Evolutionary conservation across 2,329 filamentous ascomycete genomes (phyloP), one percentile per base, ranked within the genome.

Genomic region (Kalaharituber pfeilii): DNA sequence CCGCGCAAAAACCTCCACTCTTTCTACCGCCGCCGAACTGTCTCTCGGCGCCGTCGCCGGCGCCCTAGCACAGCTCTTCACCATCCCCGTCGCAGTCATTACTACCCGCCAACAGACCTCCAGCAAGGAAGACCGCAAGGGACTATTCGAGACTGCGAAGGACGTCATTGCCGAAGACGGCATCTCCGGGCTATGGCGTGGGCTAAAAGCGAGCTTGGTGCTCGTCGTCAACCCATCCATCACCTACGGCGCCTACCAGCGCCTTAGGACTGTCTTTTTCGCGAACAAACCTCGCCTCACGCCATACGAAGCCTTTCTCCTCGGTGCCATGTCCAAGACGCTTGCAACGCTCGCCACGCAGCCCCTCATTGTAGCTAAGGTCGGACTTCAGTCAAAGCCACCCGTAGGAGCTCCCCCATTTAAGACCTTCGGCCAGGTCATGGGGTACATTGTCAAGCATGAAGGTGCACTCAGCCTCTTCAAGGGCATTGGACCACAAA

Each of bases 91-190:
- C 13, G 83, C 91, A 1, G 91, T 98, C 15, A 80, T 98, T 51
- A 98, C 91, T 6, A 96, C 91, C 26, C 78, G 91, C 52, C 91
- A 98, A 69, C 91, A 98, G 69, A 98, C 91, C 20, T 87, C 94
- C 66, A 77, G 75, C 54, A 93, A 86, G 69, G 52, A 51, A 2
- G 86, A 96, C 62, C 81, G 83, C 66, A 94, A 93, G 69, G 84
- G 87, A 18, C 74, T 98, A 58, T 64, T 94, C 49, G 87, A 84
- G 54, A 98, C 91, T 1, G 91, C 84, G 4, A 80, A 77, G 60
- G 91, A 98, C 67, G 87, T 98, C 5, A 74, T 96, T 36, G 85
- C 88, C 55, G 88, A 94, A 60, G 91, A 98, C 69, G 91, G 91
- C 28, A 80, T 84, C 67, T 78, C 76, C 22, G 91, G 91, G 13